These are phyloP conservation scores for Acacia acuminata DNA, from an alignment of 306 rosid species.

Conservation along the genomic window DNA sequence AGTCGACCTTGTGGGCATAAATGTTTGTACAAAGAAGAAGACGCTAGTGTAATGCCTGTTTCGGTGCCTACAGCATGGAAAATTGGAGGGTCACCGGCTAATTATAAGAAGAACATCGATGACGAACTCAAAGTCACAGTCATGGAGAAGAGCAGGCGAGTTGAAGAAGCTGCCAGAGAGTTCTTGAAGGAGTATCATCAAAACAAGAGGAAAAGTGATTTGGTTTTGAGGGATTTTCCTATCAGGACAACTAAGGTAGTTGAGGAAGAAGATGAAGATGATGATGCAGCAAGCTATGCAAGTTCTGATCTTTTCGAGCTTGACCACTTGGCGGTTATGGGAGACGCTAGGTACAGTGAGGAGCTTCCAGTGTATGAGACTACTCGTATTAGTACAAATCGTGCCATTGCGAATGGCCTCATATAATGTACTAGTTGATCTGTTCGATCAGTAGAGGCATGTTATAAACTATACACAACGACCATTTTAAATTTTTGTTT, in stretches of 20 bases:
- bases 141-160: conserved; percentile 39
- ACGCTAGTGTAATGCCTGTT: conserved; percentile 36
- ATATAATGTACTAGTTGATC: conserved; percentile 41
- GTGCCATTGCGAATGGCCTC: conserved; percentile 62
- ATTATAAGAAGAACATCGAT: conserved; percentile 26
- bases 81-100: conserved; percentile 37
- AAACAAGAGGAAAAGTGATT: conserved; percentile 44
- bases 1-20: conserved; percentile 62
- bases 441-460: not conserved
- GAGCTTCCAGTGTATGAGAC: conserved; percentile 97
- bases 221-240: conserved; percentile 37
- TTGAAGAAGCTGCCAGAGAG: conserved; percentile 53
- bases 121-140: conserved; percentile 35
- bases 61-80: conserved; percentile 55
- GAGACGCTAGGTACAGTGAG: conserved; percentile 54
- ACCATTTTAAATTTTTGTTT: conserved; percentile 18
- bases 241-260: not conserved
- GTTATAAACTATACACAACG: conserved; percentile 18
- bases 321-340: conserved; percentile 61
- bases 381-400: conserved; percentile 60
- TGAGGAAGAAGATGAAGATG: conserved; percentile 30
- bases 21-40: conserved; percentile 45
- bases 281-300: conserved; percentile 69
- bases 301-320: conserved; percentile 97
- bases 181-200: conserved; percentile 49